Percentiles rank a stretch among this genome's conserved stretches.
Conservation (phyloP, 805 yeast genomes). For the Ogataea corticis region DNA sequence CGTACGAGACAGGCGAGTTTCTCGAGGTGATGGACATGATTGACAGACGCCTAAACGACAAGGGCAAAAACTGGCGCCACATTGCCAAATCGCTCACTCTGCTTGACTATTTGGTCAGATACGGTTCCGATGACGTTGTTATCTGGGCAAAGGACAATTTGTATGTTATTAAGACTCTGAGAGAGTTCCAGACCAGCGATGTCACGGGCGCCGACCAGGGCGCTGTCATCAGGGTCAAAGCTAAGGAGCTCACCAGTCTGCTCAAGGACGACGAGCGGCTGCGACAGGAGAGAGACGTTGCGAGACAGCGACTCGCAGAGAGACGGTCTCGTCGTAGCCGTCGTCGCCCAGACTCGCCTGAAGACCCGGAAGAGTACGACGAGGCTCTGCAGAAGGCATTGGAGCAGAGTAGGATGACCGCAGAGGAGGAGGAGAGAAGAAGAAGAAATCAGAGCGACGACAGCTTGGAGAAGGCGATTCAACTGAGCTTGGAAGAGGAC, state of each 20-base stretch:
- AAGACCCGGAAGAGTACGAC: constrained; percentile 53
- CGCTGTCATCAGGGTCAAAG: constrained; percentile 81
- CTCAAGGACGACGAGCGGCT: constrained; percentile 81
- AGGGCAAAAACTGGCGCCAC: constrained; percentile 97
- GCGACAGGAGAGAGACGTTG: constrained; percentile 59
- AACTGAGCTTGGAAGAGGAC: constrained; percentile 75
- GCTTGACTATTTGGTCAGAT: constrained; percentile 82
- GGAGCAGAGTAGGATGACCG: constrained; percentile 77
- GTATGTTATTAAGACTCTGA: constrained; percentile 82
- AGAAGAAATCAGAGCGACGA: constrained; percentile 55
- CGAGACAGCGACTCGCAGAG: constrained; percentile 28
- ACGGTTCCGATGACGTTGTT: constrained; percentile 86
- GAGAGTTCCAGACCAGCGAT: constrained; percentile 85
- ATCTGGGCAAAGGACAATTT: constrained; percentile 89
- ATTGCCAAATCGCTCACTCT: constrained; percentile 88
- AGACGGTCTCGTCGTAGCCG: constrained; percentile 37
- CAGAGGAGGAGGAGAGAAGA: constrained; percentile 75
- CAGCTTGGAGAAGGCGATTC: constrained; percentile 67
- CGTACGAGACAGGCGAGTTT: constrained; percentile 71
- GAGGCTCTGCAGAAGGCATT: constrained; percentile 78
- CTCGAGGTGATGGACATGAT: constrained; percentile 92
- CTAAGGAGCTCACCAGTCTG: constrained; percentile 81
- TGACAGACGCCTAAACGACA: constrained; percentile 88
- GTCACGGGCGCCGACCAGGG: constrained; percentile 85
- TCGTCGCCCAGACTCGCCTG: constrained; percentile 16